These are phyloP conservation scores for Fusarium nodosum DNA, from an alignment of 2,329 filamentous ascomycete species.

Conservation along the genomic window DNA sequence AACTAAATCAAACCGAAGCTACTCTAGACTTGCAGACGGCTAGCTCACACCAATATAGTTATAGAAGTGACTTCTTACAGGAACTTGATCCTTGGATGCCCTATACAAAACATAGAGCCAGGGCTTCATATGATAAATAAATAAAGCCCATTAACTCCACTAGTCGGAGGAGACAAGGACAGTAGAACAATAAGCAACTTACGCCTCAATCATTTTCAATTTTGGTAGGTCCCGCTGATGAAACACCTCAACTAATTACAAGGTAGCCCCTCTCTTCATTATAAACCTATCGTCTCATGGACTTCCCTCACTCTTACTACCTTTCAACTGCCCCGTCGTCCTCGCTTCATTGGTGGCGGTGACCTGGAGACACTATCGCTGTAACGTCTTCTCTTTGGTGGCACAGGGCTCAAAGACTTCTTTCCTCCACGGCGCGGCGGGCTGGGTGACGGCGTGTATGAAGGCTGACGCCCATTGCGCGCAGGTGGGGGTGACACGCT, in stretches of 20 bases:
- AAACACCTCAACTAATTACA: constrained; percentile 43
- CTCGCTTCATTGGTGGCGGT: constrained; percentile 53
- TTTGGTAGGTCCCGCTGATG: constrained; percentile 44
- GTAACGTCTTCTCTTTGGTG: constrained; percentile 51
- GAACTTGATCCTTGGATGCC: background rate
- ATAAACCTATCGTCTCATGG: constrained; percentile 2
- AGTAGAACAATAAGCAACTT: background rate
- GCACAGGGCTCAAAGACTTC: constrained; percentile 47
- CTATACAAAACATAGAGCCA: background rate
- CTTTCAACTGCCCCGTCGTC: constrained; percentile 48
- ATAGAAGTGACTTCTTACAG: background rate
- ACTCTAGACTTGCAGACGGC: background rate
- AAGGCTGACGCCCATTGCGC: constrained; percentile 44
- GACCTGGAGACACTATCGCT: constrained; percentile 53
- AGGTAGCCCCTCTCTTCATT: constrained; percentile 25
- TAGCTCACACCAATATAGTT: too few relatives aligned
- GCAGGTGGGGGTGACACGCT: constrained; percentile 39
- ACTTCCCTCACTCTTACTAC: constrained; percentile 4
- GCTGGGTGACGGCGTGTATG: constrained; percentile 47
- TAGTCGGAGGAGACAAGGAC: background rate
- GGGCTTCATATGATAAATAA: background rate
- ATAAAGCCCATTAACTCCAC: constrained; percentile 1
- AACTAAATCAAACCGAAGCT: background rate
- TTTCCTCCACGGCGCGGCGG: constrained; percentile 39
- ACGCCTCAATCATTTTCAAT: constrained; percentile 41